Evolutionary conservation across 345 rosid species (phyloP).

Genomic region (Firmiana major): DNA sequence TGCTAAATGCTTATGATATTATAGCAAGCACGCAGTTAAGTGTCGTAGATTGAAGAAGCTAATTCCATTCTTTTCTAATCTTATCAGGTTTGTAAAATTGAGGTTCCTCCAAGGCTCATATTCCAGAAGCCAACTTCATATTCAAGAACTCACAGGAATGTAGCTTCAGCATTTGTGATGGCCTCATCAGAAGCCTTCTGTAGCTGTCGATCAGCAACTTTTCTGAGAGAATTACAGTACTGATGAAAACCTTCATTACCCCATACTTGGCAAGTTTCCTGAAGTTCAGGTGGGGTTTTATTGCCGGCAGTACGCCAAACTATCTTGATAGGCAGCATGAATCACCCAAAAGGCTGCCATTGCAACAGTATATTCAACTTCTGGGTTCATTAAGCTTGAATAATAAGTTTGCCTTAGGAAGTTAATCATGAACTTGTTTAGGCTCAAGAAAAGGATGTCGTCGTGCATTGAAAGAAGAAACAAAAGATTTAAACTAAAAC

Average conservation of each 20-base stretch:
- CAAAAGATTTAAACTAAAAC: neutral
- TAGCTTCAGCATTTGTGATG: conserved; percentile 43
- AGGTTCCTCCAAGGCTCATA: conserved; percentile 45
- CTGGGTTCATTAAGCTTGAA: conserved; percentile 41
- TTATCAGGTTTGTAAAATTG: neutral
- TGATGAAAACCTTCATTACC: conserved; percentile 58
- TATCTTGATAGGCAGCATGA: conserved; percentile 74
- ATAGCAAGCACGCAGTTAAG: neutral
- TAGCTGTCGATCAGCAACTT: conserved; percentile 47
- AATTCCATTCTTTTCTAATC: too few relatives aligned
- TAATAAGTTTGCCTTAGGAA: too few relatives aligned
- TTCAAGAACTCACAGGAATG: conserved; percentile 51
- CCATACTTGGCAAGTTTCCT: conserved; percentile 74
- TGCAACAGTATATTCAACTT: conserved; percentile 49
- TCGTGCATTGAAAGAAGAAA: neutral
- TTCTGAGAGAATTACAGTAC: conserved; percentile 53
- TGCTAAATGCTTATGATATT: neutral
- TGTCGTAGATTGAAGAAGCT: too few relatives aligned
- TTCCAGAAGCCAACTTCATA: conserved; percentile 79
- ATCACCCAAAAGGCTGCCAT: conserved; percentile 74
- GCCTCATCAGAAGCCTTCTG: conserved; percentile 46
- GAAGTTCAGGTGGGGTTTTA: conserved; percentile 46
- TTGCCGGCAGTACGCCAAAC: conserved; percentile 68
- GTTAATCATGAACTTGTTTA: neutral
- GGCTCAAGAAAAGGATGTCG: neutral